Evolutionary conservation across 176 grass and related monocot genomes (phyloP), one percentile per base, ranked within the genome.

Genomic region (Alloteropsis semialata): DNA sequence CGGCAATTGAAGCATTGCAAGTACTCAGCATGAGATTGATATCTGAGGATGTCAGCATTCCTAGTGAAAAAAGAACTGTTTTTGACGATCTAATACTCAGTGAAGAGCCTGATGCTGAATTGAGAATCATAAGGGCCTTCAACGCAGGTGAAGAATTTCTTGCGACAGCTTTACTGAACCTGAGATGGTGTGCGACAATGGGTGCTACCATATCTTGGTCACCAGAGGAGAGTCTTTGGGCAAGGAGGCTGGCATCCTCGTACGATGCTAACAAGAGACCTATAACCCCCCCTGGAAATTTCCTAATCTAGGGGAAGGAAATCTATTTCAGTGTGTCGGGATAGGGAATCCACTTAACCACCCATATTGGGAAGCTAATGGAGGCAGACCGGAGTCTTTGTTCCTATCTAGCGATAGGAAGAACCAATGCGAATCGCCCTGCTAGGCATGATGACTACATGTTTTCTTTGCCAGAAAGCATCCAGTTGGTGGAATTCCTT

Each of bases 1-100:
- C 91, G 43, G 93, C 92, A 19, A 63, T 93, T 46, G 91, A 93
- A 54, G 87, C 91, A 69, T 91, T 95, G 69, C 96, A 87, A 51
- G 92, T 98, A 41, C 80, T 98, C 27, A 87, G 93, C 73, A 41
- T 93, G 87, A 90, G 91, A 81, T 90, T 92, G 93, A 85, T 98
- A 74, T 93, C 92, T 34, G 68, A 89, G 54, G 84, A 93, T 25
- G 58, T 49, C 19, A 74, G 58, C 69, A 24, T 82, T 59, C 79
- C 90, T 75, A 65, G 84, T 78, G 82, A 92, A 77, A 88, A 88
- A 75, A 84, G 72, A 75, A 80, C 50, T 74, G 5, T 33, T 69
- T 90, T 88, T 55, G 91, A 95, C 74, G 87, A 98, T 79, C 67
- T 98, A 75, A 85, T 98, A 61, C 79, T 89, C 67, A 84, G 78